A percentile compares a stretch with the other conserved stretches of the same genome.
Conservation (phyloP, 1,284 basidiomycete species). For the Leccinum pachyderme region DNA sequence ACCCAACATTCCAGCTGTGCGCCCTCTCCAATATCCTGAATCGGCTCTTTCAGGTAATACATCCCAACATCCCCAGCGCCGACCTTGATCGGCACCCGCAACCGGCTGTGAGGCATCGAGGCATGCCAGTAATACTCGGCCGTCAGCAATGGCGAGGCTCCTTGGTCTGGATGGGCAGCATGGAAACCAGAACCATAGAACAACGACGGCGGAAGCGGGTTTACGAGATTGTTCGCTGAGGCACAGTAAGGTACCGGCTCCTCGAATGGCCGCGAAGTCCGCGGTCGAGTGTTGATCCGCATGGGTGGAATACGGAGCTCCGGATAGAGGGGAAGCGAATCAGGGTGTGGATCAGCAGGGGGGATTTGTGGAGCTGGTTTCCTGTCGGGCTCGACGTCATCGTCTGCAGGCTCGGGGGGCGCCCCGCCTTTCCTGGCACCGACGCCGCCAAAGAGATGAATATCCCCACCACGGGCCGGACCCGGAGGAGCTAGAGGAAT, state of each 20-base stretch:
- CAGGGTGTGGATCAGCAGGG: constrained; percentile 23
- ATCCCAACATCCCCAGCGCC: constrained; percentile 78
- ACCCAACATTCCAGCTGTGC: constrained; percentile 83
- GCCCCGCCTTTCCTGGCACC: constrained; percentile 61
- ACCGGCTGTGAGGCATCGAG: constrained; percentile 68
- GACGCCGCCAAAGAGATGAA: constrained; percentile 69
- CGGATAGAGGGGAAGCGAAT: constrained; percentile 28
- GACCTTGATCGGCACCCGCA: constrained; percentile 74
- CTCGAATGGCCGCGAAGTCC: constrained; percentile 57
- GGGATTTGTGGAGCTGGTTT: constrained; percentile 14
- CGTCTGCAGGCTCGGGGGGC: constrained; percentile 42
- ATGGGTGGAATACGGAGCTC: constrained; percentile 64
- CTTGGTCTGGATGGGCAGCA: constrained; percentile 64
- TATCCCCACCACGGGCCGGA: constrained; percentile 32
- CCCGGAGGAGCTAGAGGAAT: constrained; percentile 43
- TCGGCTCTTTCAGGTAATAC: constrained; percentile 71
- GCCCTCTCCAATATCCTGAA: constrained; percentile 50
- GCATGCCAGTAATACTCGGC: constrained; percentile 88
- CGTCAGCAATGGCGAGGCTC: constrained; percentile 44
- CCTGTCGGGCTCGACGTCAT: constrained; percentile 32
- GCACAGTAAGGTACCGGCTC: constrained; percentile 90
- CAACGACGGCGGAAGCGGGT: constrained; percentile 84
- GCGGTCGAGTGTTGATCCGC: constrained; percentile 73
- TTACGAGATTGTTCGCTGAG: constrained; percentile 90
- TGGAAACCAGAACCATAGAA: constrained; percentile 92